Conservation (phyloP, 257 asterid genomes). For the Nyctanthes arbortristis region DNA sequence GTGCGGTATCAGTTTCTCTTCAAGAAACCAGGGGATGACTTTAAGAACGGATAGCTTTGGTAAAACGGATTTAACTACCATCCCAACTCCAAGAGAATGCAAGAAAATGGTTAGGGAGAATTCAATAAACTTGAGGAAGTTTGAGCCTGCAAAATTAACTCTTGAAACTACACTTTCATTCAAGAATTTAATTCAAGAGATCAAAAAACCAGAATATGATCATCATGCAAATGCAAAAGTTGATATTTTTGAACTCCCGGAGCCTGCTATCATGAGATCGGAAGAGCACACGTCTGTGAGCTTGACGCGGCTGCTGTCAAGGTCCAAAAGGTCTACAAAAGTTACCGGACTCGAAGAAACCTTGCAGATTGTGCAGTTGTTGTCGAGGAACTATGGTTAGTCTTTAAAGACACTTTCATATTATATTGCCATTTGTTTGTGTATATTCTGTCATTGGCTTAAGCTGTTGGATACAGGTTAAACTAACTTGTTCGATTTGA, state of each 20-base stretch:
- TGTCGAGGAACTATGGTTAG: constrained; percentile 94
- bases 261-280: constrained; percentile 59
- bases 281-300: constrained; percentile 71
- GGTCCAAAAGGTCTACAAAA: constrained; percentile 90
- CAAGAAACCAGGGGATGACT: constrained; percentile 30
- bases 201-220: constrained; percentile 27
- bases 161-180: constrained; percentile 66
- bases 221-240: constrained; percentile 9
- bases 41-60: constrained; percentile 35
- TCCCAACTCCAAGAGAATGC: constrained; percentile 26
- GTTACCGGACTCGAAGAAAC: constrained; percentile 82
- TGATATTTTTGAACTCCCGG: constrained; percentile 39
- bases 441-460: not conserved
- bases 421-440: not conserved
- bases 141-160: constrained; percentile 63
- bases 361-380: constrained; percentile 98
- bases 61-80: constrained; percentile 34
- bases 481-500: constrained; percentile 11
- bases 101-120: constrained; percentile 53
- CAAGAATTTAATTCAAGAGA: constrained; percentile 54
- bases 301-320: constrained; percentile 90
- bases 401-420: not conserved
- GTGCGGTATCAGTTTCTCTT: constrained; percentile 18
- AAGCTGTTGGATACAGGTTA: not conserved
- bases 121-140: constrained; percentile 47